phyloP scores from a whole-genome alignment of 73 alveolate species.

The Blepharisma stoltei region DNA sequence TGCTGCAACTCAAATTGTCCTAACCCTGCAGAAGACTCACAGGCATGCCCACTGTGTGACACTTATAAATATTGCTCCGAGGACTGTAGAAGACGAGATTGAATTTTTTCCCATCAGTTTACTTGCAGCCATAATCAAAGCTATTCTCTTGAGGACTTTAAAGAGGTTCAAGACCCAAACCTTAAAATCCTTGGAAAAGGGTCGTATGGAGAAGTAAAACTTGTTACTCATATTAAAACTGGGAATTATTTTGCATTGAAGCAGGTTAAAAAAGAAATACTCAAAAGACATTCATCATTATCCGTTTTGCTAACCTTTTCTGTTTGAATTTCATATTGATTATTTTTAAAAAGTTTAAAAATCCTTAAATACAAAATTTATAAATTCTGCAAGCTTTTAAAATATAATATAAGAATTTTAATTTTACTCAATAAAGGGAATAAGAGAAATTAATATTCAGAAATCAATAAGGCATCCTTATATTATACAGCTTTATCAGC shows the following conservation, averaged over 20 bases:
- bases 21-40: neutral
- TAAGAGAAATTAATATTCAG: conserved; percentile 78
- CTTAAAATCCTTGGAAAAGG: conserved; percentile 69
- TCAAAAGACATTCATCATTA: conserved; percentile 37
- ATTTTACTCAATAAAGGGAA: too few relatives aligned
- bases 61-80: conserved; percentile 1
- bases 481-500: conserved; percentile 71
- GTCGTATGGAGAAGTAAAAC: conserved; percentile 77
- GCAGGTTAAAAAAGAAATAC: conserved; percentile 54
- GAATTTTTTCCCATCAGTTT: neutral
- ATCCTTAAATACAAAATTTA: too few relatives aligned
- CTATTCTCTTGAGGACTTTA: neutral
- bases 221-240: conserved; percentile 57
- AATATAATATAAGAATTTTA: too few relatives aligned
- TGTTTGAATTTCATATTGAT: too few relatives aligned
- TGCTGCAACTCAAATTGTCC: neutral
- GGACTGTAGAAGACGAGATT: neutral
- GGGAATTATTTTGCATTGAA: conserved; percentile 68
- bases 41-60: neutral
- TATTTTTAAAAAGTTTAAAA: too few relatives aligned
- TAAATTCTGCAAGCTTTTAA: too few relatives aligned
- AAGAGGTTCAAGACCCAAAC: neutral
- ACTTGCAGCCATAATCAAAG: neutral
- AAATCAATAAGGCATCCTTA: conserved; percentile 70
- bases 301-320: conserved; percentile 38